Evolutionary conservation across 2,329 filamentous ascomycete genomes (phyloP).

Genomic region (Knufia petricola): DNA sequence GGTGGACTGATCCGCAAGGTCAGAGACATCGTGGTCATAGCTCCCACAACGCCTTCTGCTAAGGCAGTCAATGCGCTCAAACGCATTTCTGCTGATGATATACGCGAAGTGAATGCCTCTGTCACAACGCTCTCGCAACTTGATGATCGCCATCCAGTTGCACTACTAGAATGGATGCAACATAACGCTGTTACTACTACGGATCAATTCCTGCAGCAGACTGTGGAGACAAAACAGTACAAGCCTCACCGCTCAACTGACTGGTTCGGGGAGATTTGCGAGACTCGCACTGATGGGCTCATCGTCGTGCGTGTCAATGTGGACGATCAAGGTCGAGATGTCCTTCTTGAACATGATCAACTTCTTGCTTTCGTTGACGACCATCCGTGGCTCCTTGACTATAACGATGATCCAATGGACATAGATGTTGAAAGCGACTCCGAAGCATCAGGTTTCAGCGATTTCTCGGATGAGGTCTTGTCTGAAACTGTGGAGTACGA

Average conservation of each 20-base stretch:
- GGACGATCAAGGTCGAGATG: conserved; percentile 39
- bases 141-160: background rate
- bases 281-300: conserved; percentile 44
- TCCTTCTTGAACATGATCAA: conserved; percentile 40
- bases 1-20: conserved; percentile 40
- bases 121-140: conserved; percentile 1
- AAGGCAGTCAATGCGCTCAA: background rate
- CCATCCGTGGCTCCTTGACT: conserved; percentile 24
- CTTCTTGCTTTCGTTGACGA: conserved; percentile 37
- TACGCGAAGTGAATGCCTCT: conserved; percentile 4
- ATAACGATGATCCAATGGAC: conserved; percentile 29
- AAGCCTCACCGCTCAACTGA: conserved; percentile 23
- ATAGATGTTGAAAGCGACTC: conserved; percentile 18
- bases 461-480: conserved; percentile 9
- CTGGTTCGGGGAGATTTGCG: conserved; percentile 51
- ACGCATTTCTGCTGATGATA: background rate
- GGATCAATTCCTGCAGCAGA: background rate
- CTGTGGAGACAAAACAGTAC: background rate
- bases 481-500: conserved; percentile 35
- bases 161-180: conserved; percentile 5
- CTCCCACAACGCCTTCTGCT: conserved; percentile 20
- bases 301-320: conserved; percentile 47
- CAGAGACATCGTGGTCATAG: conserved; percentile 46
- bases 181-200: conserved; percentile 1
- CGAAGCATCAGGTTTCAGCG: conserved; percentile 25